These are phyloP conservation scores for Scedosporium apiospermum DNA, from an alignment of 2,329 filamentous ascomycete species.

Conservation along the genomic window DNA sequence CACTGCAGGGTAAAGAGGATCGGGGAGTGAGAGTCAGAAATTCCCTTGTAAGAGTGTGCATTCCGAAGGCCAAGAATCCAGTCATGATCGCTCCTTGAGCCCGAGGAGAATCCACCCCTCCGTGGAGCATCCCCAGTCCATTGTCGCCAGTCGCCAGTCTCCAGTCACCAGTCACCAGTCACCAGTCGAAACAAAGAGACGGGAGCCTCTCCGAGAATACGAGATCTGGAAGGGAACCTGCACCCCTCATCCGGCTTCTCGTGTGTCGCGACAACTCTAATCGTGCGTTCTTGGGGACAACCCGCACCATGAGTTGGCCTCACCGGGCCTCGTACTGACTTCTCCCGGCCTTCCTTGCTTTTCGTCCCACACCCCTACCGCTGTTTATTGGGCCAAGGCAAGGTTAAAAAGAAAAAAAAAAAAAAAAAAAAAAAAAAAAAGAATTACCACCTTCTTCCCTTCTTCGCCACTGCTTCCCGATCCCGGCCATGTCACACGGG, in stretches of 20 bases:
- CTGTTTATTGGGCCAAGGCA: not conserved
- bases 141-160: not conserved
- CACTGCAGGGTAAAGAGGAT: not conserved
- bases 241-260: not conserved
- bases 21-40: not conserved
- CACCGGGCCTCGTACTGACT: not conserved
- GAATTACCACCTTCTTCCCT: not conserved
- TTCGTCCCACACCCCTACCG: not conserved
- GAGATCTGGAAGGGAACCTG: not conserved
- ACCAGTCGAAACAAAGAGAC: not conserved
- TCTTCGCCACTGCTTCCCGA: not conserved
- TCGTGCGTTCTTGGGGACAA: not conserved
- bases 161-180: not conserved
- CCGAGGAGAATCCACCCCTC: not conserved
- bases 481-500: conserved; percentile 1
- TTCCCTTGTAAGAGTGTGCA: not conserved
- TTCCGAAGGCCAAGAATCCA: not conserved
- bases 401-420: not conserved
- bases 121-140: not conserved
- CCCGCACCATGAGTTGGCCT: not conserved
- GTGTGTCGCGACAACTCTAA: too few species aligned
- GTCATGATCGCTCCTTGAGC: not conserved
- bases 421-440: not conserved
- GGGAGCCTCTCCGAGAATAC: not conserved
- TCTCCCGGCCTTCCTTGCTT: not conserved